Percentiles rank a stretch among this genome's conserved stretches.
These are phyloP conservation scores for Dioscorea zingiberensis DNA, from an alignment of 106 monocot species.

Conservation along the genomic window DNA sequence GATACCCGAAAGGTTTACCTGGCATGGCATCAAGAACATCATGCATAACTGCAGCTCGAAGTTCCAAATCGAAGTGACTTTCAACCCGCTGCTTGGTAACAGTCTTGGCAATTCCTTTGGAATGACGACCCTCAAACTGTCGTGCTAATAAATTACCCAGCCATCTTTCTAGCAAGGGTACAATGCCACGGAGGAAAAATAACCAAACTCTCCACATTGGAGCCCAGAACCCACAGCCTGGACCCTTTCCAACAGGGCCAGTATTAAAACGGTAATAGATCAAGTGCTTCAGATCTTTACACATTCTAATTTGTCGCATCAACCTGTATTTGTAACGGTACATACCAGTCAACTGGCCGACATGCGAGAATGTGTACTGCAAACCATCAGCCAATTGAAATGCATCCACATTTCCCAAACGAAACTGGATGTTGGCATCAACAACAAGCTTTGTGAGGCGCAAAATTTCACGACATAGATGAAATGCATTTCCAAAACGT, in stretches of 20 bases:
- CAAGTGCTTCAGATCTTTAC: constrained; percentile 97
- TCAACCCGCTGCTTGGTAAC: constrained; percentile 99
- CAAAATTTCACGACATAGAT: constrained; percentile 97
- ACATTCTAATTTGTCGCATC: constrained; percentile 99
- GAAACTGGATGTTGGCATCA: constrained; percentile 99
- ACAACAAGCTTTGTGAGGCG: constrained; percentile 96
- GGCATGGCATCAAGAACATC: constrained; percentile 99
- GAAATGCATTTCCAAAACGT: constrained; percentile 99
- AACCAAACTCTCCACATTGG: constrained; percentile 99
- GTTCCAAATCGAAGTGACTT: constrained; percentile 98
- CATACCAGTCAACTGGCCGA: constrained; percentile 99
- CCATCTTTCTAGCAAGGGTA: constrained; percentile 96
- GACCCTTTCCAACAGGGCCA: constrained; percentile 96
- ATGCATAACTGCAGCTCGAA: constrained; percentile 99
- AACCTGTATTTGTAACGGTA: constrained; percentile 97
- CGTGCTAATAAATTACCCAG: constrained; percentile 93
- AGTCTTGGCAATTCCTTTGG: constrained; percentile 98
- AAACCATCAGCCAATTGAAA: constrained; percentile 99
- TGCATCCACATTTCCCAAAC: constrained; percentile 99
- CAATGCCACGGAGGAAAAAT: constrained; percentile 98
- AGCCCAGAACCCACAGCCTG: constrained; percentile 99
- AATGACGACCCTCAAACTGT: constrained; percentile 98
- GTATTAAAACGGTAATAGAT: constrained; percentile 99
- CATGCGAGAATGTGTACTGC: constrained; percentile 99
- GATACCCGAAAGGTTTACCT: constrained; percentile 29